phyloP scores from a whole-genome alignment of 2,329 filamentous ascomycete species.

The Cordyceps militaris region DNA sequence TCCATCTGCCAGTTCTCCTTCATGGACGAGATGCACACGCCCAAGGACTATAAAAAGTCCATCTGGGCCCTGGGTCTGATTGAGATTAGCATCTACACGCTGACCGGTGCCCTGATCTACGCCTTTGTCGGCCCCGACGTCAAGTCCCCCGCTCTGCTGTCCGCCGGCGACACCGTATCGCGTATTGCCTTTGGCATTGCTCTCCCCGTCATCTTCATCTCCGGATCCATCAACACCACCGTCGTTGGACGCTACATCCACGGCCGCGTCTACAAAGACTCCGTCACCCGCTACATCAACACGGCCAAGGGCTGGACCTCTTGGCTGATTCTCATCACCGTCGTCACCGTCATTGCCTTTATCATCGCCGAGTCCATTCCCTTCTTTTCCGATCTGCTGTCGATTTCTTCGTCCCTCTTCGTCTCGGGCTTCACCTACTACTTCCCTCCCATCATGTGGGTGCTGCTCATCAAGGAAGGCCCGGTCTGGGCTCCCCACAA shows the following conservation, averaged over 20 bases:
- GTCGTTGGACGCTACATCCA: conserved; percentile 41
- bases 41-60: conserved; percentile 42
- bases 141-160: conserved; percentile 59
- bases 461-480: conserved; percentile 31
- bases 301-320: conserved; percentile 40
- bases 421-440: conserved; percentile 39
- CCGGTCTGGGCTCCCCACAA: conserved; percentile 25
- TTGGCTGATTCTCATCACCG: conserved; percentile 53
- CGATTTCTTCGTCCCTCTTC: conserved; percentile 43
- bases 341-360: conserved; percentile 58
- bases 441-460: conserved; percentile 36
- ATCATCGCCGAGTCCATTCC: conserved; percentile 67
- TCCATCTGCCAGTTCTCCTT: conserved; percentile 46
- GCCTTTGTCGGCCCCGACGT: conserved; percentile 59
- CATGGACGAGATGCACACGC: conserved; percentile 48
- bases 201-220: conserved; percentile 66
- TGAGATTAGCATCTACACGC: conserved; percentile 58
- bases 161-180: conserved; percentile 49
- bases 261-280: conserved; percentile 37
- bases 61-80: conserved; percentile 55
- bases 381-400: conserved; percentile 63
- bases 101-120: conserved; percentile 62
- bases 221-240: conserved; percentile 60
- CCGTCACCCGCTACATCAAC: conserved; percentile 40
- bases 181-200: conserved; percentile 66